Conservation (phyloP, 2,329 filamentous ascomycete species). For the Fusarium sp. region DNA sequence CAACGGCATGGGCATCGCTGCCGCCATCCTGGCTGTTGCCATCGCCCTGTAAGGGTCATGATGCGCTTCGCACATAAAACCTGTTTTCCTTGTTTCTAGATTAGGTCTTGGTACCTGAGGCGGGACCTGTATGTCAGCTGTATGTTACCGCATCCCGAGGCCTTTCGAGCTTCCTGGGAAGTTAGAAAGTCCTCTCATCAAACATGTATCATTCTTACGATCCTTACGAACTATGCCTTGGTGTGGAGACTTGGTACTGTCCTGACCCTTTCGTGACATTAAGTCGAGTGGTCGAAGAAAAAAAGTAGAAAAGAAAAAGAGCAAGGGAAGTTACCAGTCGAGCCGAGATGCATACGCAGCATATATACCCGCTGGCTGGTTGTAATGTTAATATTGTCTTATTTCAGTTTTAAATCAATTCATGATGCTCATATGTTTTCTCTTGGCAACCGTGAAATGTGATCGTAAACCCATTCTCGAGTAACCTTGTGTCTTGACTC, state of each 20-base stretch:
- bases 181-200: slow-evolving; percentile 29
- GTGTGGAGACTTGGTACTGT: slow-evolving; percentile 44
- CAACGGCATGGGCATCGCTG: slow-evolving; percentile 60
- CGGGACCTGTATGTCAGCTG: slow-evolving; percentile 44
- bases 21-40: slow-evolving; percentile 58
- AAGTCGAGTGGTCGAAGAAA: slow-evolving; percentile 34
- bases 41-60: slow-evolving; percentile 59
- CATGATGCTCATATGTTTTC: slow-evolving; percentile 9
- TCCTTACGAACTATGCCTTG: slow-evolving; percentile 63
- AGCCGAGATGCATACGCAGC: slow-evolving; percentile 47
- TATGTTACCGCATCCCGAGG: slow-evolving; percentile 38
- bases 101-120: slow-evolving; percentile 44
- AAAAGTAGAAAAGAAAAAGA: slow-evolving; percentile 42
- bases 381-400: slow-evolving; percentile 51
- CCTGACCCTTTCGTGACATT: slow-evolving; percentile 26
- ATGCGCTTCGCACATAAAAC: slow-evolving; percentile 37
- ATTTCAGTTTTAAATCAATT: slow-evolving; percentile 38
- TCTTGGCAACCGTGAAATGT: not conserved
- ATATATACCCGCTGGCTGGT: slow-evolving; percentile 51
- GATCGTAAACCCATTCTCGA: not conserved
- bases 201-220: slow-evolving; percentile 65
- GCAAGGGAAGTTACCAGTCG: slow-evolving; percentile 42
- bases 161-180: slow-evolving; percentile 35
- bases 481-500: not conserved
- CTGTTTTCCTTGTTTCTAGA: slow-evolving; percentile 46